Base-by-base conservation (phyloP, 371 early-diverging fungal species). In the Choanephora cucurbitarum region DNA sequence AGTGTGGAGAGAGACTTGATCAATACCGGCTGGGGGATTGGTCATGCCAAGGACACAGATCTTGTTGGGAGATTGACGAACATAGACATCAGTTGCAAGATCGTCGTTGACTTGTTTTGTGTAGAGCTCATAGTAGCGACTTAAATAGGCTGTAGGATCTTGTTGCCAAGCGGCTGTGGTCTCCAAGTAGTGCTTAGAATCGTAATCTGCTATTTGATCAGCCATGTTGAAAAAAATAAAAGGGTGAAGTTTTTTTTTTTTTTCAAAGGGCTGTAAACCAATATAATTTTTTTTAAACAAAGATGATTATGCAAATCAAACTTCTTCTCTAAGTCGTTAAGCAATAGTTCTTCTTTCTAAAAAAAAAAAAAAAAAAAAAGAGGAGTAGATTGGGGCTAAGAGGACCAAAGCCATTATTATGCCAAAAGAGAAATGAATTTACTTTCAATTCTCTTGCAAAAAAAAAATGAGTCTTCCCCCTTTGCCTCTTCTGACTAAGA, bases 61-160 rank as follows among this genome's bases (percentile, higher is more conserved):
- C 58, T 73, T 77, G 53, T 73, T 81, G 24, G 81, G 81, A 18
- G 81, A 49, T 52, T 77, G 79, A 13, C 75, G 73, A 41, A 75
- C 67, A 50, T 77, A 77, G 6, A 75, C 40, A 28, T 58, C 51
- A 17, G 49, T 50, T 15, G 41, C 43, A 15, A 45, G 22, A 4
- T 50, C 39, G 31, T 70, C 58, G 18, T 31, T 15, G 13, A 55
- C 47, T 32, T 62, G 56, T 31, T 73, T 58, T 47, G 62, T 76
- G 46, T 70, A 62, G 18, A 74, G 62, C 6, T 72, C 60, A 57
- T 70, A 81, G 33, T 81, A 81, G 15, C 69, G 72, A 17, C 45
- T 40, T 6, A 81, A 49, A 43, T 59, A 75, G 14, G 65, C 58
- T 5, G 58, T 60, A 3, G 70, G 57, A 39, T 79, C 62, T 0